Conservation (phyloP, 139 green algal species). For the Tetraselmis striata region DNA sequence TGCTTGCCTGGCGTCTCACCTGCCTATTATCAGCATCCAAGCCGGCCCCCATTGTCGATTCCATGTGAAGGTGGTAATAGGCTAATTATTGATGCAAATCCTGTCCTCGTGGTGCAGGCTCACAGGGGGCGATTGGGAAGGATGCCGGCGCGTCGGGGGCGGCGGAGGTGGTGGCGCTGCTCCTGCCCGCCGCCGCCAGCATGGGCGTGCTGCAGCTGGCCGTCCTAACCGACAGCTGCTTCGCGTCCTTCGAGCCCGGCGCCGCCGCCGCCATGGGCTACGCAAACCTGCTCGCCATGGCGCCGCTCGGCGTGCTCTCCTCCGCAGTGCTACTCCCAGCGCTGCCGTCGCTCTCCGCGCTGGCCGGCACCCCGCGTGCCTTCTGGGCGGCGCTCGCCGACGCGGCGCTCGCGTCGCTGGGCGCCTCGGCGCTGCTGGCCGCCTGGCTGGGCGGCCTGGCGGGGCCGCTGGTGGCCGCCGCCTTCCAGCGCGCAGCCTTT, state of each 20-base stretch:
- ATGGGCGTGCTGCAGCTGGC: neutral
- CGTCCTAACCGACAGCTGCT: neutral
- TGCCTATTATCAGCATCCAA: no score
- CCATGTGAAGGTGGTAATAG: no score
- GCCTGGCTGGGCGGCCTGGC: neutral
- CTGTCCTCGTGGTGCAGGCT: no score
- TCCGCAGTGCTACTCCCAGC: neutral
- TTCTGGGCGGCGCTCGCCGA: neutral
- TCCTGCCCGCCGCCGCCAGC: neutral
- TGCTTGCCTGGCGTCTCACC: no score
- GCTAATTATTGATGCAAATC: no score
- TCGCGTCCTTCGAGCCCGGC: neutral
- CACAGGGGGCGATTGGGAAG: no score
- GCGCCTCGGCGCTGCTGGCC: neutral
- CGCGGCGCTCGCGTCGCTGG: neutral
- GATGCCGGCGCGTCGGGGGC: neutral
- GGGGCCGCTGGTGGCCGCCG: neutral
- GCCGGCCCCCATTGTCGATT: no score
- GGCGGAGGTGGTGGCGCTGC: neutral
- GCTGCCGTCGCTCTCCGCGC: neutral
- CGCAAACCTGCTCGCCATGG: conserved; percentile 1
- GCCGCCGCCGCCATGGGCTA: neutral
- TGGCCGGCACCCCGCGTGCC: neutral
- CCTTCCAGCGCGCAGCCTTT: neutral
- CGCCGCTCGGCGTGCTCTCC: neutral